Evolutionary conservation across 176 grass and related monocot species (phyloP).

Genomic region (Hyparrhenia diplandra): DNA sequence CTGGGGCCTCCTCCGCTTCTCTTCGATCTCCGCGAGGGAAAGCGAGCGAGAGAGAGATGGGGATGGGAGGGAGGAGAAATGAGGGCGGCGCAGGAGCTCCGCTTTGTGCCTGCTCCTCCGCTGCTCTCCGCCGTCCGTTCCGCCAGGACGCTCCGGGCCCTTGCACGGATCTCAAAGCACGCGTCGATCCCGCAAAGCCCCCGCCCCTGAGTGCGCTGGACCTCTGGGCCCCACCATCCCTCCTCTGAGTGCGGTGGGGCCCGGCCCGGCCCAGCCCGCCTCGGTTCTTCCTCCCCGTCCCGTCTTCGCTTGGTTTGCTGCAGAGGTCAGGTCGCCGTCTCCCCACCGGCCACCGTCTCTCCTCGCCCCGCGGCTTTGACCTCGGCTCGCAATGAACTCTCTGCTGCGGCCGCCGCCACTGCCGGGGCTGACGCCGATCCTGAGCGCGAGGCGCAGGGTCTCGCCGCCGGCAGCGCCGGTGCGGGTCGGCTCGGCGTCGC

Average conservation of each 20-base stretch:
- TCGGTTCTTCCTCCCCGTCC: conserved; percentile 2
- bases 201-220: not conserved
- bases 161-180: conserved; percentile 11
- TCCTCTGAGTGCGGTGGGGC: not conserved
- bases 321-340: not conserved
- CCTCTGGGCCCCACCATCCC: not conserved
- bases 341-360: not conserved
- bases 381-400: conserved; percentile 52
- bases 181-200: not conserved
- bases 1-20: conserved; percentile 16
- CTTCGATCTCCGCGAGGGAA: conserved; percentile 27
- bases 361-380: not conserved
- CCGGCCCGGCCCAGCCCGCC: not conserved
- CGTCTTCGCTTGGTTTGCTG: not conserved
- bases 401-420: conserved; percentile 35
- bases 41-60: not conserved
- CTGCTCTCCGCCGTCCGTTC: conserved; percentile 34
- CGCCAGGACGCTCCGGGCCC: not conserved
- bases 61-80: not conserved
- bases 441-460: not conserved
- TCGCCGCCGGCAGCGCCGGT: not conserved
- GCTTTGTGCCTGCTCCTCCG: conserved; percentile 20
- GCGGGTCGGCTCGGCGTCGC: not conserved
- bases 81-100: conserved; percentile 32
- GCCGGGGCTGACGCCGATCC: too few relatives aligned